Evolutionary conservation across 225 moss, liverwort and hornwort genomes (phyloP).

Genomic region (Asterella californica): DNA sequence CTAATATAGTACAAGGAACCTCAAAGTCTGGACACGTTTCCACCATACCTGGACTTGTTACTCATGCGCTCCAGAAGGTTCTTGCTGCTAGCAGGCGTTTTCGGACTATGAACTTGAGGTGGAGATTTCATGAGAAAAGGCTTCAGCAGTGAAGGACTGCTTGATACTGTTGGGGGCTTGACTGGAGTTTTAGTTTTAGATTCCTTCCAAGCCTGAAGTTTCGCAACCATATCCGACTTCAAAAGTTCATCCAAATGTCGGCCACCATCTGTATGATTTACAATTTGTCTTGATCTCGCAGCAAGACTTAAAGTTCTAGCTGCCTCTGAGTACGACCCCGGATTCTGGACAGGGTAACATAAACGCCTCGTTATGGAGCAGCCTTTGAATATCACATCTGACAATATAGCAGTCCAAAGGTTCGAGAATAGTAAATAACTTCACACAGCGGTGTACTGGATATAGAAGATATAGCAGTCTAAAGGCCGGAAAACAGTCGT

Average conservation of each 20-base stretch:
- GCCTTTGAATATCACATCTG: background rate
- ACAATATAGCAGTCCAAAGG: background rate
- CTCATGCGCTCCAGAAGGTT: slow-evolving; percentile 8
- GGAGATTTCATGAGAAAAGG: slow-evolving; percentile 33
- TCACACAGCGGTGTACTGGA: too few relatives aligned
- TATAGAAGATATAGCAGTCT: background rate
- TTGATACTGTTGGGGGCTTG: slow-evolving; percentile 5
- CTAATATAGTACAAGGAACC: background rate
- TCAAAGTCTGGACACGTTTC: background rate
- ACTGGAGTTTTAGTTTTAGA: slow-evolving; percentile 36
- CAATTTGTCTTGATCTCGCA: slow-evolving; percentile 40
- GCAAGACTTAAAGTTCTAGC: slow-evolving; percentile 30
- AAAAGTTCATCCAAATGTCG: slow-evolving; percentile 17
- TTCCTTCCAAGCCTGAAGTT: slow-evolving; percentile 42
- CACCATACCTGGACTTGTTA: slow-evolving; percentile 14
- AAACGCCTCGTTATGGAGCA: background rate
- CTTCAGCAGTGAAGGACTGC: slow-evolving; percentile 21
- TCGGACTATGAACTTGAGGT: slow-evolving; percentile 21
- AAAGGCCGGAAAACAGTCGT: background rate
- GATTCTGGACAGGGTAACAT: slow-evolving; percentile 25
- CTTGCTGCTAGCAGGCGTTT: slow-evolving; percentile 7
- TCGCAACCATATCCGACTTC: slow-evolving; percentile 34
- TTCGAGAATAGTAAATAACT: background rate
- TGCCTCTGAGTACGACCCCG: slow-evolving; percentile 30
- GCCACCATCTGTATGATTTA: slow-evolving; percentile 15